Evolutionary conservation across 176 grass and related monocot species (phyloP).

Genomic region (barley (Hordeum vulgare)): MorexV3_pseudomolecules_assembly NC_058520.1:606955598-606956097

Average conservation of each 20-base stretch:
- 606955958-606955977: neutral
- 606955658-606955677: neutral
- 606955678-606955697: neutral
- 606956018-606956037: neutral
- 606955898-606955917: conserved; percentile 87
- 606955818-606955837: neutral
- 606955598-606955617: neutral
- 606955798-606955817: neutral
- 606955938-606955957: neutral
- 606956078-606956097: neutral
- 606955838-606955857: neutral
- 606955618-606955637: neutral
- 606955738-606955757: conserved; percentile 91
- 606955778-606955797: conserved; percentile 66
- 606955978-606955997: neutral
- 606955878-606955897: conserved; percentile 81
- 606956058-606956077: neutral
- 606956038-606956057: neutral
- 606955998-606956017: neutral
- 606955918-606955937: neutral
- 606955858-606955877: conserved; percentile 70
- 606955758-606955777: conserved; percentile 97
- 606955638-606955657: neutral
- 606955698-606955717: conserved; percentile 19
- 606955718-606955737: conserved; percentile 92